Evolutionary conservation across 225 moss, liverwort and hornwort genomes (phyloP), one percentile per base, ranked within the genome.

Genomic region (Physcomitrellopsis africana): DNA sequence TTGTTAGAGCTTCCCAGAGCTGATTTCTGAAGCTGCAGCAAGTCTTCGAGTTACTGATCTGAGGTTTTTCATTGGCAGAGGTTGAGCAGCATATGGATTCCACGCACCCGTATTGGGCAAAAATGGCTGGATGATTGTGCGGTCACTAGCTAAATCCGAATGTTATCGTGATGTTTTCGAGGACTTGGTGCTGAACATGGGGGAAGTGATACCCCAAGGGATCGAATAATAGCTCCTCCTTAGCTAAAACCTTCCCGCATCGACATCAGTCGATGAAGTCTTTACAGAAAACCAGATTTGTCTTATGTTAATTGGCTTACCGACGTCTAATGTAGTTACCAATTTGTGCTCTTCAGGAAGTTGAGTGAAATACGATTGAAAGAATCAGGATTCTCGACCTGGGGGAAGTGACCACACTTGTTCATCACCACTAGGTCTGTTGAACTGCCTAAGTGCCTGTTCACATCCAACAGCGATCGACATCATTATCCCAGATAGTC

Each of bases 361-460:
- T 78, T 81, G 47, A n/a, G 3, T 1, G 82, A 69, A 22, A 78
- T 76, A 14, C 62, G 72, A 54, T 81, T 86, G 78, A 83, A 86
- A 63, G 57, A 10, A 8, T 68, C 24, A 53, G 86, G 78, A 29
- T 78, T 72, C 75, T 86, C 86, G 18, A 81, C 9, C 11, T 86
- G 76, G 2, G 83, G 86, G 14, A 83, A 83, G 77, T 83, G 86
- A 0, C 81, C 83, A 72, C 86, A 86, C 76, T 81, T 80, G 54
- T 81, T 48, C n/a, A 86, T 20, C 43, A 83, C 45, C 76, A 77
- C 75, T 60, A 78, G 45, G 43, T 86, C 75, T 37, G 78, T 51
- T 19, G 56, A 29, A 6, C 78, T 67, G 51, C 86, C 86, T 15
- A 86, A 68, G 6, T 82, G 86, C 56, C 86, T 86, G 82, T 1